These are phyloP conservation scores for Didymella glomerata DNA, from an alignment of 2,329 filamentous ascomycete species.

Conservation along the genomic window DNA sequence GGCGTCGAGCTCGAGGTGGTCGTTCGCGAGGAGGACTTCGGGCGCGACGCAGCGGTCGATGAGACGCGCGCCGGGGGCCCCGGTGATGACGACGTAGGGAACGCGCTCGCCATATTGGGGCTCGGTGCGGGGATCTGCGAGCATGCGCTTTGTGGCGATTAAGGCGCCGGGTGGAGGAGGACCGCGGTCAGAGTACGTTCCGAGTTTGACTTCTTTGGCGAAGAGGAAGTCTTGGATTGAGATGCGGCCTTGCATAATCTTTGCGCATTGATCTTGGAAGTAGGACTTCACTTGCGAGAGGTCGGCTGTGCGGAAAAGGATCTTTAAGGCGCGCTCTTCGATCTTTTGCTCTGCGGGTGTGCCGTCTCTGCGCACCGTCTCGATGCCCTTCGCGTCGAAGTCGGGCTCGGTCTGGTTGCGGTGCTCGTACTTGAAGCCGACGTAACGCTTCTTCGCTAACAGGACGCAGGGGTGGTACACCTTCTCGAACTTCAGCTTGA, in stretches of 20 bases:
- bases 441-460: slow-evolving; percentile 96
- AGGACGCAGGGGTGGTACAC: slow-evolving; percentile 96
- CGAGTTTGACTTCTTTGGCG: slow-evolving; percentile 87
- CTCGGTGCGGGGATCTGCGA: slow-evolving; percentile 83
- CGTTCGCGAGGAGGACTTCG: slow-evolving; percentile 78
- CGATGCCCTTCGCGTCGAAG: slow-evolving; percentile 98
- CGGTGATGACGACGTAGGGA: slow-evolving; percentile 91
- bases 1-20: slow-evolving; percentile 82
- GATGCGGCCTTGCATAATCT: slow-evolving; percentile 88
- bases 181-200: slow-evolving; percentile 84
- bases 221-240: slow-evolving; percentile 97
- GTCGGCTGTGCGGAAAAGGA: slow-evolving; percentile 89
- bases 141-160: slow-evolving; percentile 86
- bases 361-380: slow-evolving; percentile 93
- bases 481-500: slow-evolving; percentile 98
- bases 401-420: slow-evolving; percentile 78
- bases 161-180: slow-evolving; percentile 85
- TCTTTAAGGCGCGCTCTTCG: slow-evolving; percentile 87
- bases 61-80: slow-evolving; percentile 83
- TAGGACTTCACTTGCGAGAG: slow-evolving; percentile 87
- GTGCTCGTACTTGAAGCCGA: slow-evolving; percentile 95
- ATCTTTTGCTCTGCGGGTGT: slow-evolving; percentile 97
- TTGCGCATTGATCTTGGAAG: slow-evolving; percentile 87
- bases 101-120: slow-evolving; percentile 95
- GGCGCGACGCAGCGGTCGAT: slow-evolving; percentile 91